Base-by-base conservation (phyloP, 1,284 basidiomycete genomes). In the Xanthoconium separans region DNA sequence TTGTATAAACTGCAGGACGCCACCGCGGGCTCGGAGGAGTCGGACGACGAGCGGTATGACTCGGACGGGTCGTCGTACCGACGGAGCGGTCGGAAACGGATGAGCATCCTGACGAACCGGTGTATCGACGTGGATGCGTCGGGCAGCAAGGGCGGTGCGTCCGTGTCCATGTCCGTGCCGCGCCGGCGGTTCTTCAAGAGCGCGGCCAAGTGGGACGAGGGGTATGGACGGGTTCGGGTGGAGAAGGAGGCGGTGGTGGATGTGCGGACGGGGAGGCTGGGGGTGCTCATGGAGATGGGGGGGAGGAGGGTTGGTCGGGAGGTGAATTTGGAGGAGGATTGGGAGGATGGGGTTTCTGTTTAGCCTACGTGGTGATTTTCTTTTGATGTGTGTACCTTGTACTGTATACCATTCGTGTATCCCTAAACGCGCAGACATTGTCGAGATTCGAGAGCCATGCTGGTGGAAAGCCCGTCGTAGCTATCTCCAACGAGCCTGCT, bases 51-150 rank as follows among this genome's bases (percentile, higher is more conserved):
- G 47, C 73, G 77, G 0, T 81, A 82, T 27, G 78, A 79, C 44
- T 82, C 81, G 9, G 74, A 75, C 39, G 71, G 70, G 27, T 71
- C 72, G 3, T 67, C 74, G 0, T 69, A 73, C 24, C 70, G 71
- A 24, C 70, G 70, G 40, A 65, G 6, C 24, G 24, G 70, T 15
- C 75, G 75, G 55, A 82, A 81, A 58, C 78, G 83, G 45, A 88
- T 89, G 83, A 87, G 84, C 58, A 76, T 89, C 53, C 51, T 85
- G 47, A 83, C 83, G n/a, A 80, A 81, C 51, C 75, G 80, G 47
- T 81, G 77, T 57, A 73, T 79, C 51, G 79, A 83, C 36, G 70
- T 77, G 6, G 60, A 66, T 20, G 22, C 46, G 24, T 6, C 6
- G 6, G 6, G 24, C 46, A 44, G 63, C 44, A 63, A 65, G 58